These are phyloP conservation scores for Chaetomium tenue DNA, from an alignment of 495 filamentous ascomycete genomes.

Conservation along the genomic window DNA sequence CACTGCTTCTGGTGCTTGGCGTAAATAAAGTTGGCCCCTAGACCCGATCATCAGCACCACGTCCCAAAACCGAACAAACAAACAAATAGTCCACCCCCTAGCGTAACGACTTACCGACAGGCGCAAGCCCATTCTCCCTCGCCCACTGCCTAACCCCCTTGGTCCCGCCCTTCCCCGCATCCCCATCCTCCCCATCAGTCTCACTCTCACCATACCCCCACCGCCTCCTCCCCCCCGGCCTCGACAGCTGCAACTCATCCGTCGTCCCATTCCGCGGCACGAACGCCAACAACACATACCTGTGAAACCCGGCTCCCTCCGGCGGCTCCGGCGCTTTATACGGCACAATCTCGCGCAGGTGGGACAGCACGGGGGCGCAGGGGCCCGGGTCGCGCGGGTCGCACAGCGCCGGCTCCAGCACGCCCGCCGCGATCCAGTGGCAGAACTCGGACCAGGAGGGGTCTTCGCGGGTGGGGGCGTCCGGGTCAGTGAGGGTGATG, in stretches of 20 bases:
- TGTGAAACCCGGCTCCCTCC: conserved; percentile 62
- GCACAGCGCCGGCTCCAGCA: conserved; percentile 31
- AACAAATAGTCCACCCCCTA: background rate
- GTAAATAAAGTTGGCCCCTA: conserved; percentile 66
- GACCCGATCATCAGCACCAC: conserved; percentile 3
- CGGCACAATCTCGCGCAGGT: conserved; percentile 49
- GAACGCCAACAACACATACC: conserved; percentile 65
- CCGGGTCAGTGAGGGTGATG: conserved; percentile 64
- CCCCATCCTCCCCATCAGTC: too few relatives aligned
- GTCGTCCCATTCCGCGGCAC: conserved; percentile 43
- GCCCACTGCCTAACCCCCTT: conserved; percentile 64
- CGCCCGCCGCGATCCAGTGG: conserved; percentile 58
- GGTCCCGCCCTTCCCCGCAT: conserved; percentile 43
- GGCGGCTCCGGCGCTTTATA: conserved; percentile 65
- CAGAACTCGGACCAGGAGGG: conserved; percentile 70
- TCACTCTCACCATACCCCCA: conserved; percentile 52
- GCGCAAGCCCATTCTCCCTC: conserved; percentile 55
- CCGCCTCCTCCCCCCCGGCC: conserved; percentile 56
- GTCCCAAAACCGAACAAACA: background rate
- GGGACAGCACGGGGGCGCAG: conserved; percentile 1
- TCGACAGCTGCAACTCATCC: conserved; percentile 47
- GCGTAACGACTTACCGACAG: conserved; percentile 53
- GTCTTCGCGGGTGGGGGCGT: conserved; percentile 63
- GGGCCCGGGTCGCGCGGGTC: background rate
- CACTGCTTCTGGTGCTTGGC: conserved; percentile 60